Evolutionary conservation across 306 rosid species (phyloP).

Genomic region (Astragalus glycyphyllos): DNA sequence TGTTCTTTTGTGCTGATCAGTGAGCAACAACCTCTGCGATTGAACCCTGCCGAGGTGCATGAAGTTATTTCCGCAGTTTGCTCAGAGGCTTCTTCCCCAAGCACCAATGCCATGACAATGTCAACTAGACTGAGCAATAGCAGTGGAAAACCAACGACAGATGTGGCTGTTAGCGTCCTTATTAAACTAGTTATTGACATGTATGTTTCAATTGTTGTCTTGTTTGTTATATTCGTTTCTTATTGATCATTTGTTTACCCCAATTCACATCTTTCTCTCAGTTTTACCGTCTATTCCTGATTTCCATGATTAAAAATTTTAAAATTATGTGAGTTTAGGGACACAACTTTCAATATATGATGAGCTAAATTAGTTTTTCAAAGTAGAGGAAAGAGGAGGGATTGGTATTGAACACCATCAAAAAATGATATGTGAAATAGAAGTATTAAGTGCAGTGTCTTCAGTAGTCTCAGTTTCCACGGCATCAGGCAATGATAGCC

Average conservation of each 20-base stretch:
- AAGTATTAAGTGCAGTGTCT: too few relatives aligned
- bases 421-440: neutral
- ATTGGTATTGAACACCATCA: slow-evolving; percentile 8
- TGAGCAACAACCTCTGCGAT: slow-evolving; percentile 96
- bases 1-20: slow-evolving; percentile 63
- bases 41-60: slow-evolving; percentile 95
- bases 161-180: slow-evolving; percentile 99
- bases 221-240: slow-evolving; percentile 38
- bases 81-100: slow-evolving; percentile 77
- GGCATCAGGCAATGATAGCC: too few relatives aligned
- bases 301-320: slow-evolving; percentile 16
- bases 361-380: slow-evolving; percentile 20
- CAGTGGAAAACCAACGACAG: slow-evolving; percentile 88
- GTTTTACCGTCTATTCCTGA: slow-evolving; percentile 33
- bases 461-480: too few relatives aligned
- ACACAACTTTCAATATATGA: slow-evolving; percentile 21
- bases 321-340: neutral
- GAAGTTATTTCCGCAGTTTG: slow-evolving; percentile 99
- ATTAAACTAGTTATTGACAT: slow-evolving; percentile 96
- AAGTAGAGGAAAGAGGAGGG: slow-evolving; percentile 29
- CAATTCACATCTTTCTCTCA: slow-evolving; percentile 8
- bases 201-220: slow-evolving; percentile 65
- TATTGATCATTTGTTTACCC: slow-evolving; percentile 5
- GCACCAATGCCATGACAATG: slow-evolving; percentile 59
- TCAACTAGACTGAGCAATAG: slow-evolving; percentile 73